These are phyloP conservation scores for Diplodia corticola DNA, from an alignment of 2,329 filamentous ascomycete genomes.

Conservation along the genomic window DNA sequence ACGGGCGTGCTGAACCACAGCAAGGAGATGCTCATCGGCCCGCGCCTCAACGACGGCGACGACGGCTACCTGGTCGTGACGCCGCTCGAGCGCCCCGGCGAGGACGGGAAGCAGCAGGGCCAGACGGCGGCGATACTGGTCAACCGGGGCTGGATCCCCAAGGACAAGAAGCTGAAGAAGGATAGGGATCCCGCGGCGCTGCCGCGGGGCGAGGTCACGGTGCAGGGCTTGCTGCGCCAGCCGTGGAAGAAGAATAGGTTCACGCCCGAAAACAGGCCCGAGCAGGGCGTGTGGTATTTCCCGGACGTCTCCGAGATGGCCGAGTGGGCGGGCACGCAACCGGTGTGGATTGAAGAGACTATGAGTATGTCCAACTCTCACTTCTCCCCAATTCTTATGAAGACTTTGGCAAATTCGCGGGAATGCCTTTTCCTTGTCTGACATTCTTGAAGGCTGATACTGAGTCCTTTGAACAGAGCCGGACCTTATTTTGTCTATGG, in stretches of 20 bases:
- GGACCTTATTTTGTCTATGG: conserved; percentile 73
- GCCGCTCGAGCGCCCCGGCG: conserved; percentile 72
- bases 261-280: conserved; percentile 84
- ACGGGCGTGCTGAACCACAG: conserved; percentile 78
- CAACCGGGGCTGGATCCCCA: conserved; percentile 88
- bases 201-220: conserved; percentile 68
- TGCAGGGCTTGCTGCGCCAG: conserved; percentile 82
- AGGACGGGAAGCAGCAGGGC: conserved; percentile 33
- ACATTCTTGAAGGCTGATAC: conserved; percentile 16
- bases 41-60: conserved; percentile 82
- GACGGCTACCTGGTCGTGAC: conserved; percentile 92
- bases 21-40: conserved; percentile 93
- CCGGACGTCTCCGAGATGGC: conserved; percentile 95
- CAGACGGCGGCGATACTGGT: conserved; percentile 65
- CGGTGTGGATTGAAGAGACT: conserved; percentile 94
- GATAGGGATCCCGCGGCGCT: conserved; percentile 61
- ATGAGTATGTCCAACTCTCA: conserved; percentile 64
- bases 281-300: conserved; percentile 88
- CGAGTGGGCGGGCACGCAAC: conserved; percentile 72
- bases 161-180: conserved; percentile 67
- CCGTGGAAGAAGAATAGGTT: conserved; percentile 99
- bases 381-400: not conserved
- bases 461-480: conserved; percentile 58
- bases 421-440: conserved; percentile 32
- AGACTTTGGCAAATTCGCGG: conserved; percentile 27